Base-by-base conservation (phyloP, 2,329 filamentous ascomycete genomes). In the Phoma herbarum region DNA sequence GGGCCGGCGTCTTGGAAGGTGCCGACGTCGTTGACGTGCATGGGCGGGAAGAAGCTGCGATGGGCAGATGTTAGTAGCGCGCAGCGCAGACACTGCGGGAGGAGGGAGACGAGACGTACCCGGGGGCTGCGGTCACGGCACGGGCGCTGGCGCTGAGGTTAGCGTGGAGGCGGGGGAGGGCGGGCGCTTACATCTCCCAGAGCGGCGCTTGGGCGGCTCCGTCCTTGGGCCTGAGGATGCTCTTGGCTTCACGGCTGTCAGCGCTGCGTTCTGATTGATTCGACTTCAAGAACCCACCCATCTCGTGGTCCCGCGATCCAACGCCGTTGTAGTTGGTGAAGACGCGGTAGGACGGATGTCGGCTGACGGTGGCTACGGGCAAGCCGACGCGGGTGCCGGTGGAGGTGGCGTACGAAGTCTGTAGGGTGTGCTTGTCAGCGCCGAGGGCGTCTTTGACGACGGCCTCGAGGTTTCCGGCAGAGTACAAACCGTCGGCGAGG, bases 281-380 rank as follows among this genome's bases (percentile, higher is more conserved):
- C n/a, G n/a, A 42, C 20, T 20, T 10, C 37, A 0, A 20, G 2
- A 20, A 42, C 37, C 23, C 37, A 64, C 59, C 61, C 64, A 60
- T 28, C 20, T 52, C 43, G 29, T 39, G 26, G 55, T 59, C 35
- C n/a, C 55, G 39, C 44, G 54, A 29, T 1, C 56, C 47, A 22
- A 60, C 59, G 18, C 61, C 43, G 52, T 65, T 64, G 42, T 65
- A 65, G 52, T 65, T 65, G 16, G 58, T 65, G 52, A 65, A 65
- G 20, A 65, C 56, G n/a, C 52, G 50, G 42, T 47, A 52, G n/a
- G 50, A 61, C 22, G 31, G 61, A 51, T 54, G 29, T 37, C 33
- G 47, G 51, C 45, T 44, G 46, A 65, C 60, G 23, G 48, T 65
- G 25, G 57, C 57, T 20, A 65, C 54, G 8, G 45, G 62, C 10